Evolutionary conservation across 1,139 yeast species (phyloP), one percentile per base, ranked within the genome.

Genomic region (Magnusiomyces tetraspermus): DNA sequence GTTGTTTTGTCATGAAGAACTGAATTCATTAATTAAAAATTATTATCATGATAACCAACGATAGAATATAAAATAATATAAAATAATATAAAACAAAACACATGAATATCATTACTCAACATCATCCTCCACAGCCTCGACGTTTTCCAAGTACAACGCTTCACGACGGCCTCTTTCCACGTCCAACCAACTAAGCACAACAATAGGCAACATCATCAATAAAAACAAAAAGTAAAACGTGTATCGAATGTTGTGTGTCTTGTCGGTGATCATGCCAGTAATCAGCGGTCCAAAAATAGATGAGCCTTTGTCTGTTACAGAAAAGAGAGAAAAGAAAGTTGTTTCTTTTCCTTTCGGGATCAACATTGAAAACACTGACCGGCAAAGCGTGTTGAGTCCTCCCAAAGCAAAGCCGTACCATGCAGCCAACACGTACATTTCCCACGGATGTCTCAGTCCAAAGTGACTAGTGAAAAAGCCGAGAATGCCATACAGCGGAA

Each of bases 391-490:
- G 23, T 83, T 76, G 21, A 83, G 66, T 0, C 87, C 86, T 24
- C 90, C 90, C 37, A 83, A 64, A 0, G 85, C 78, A 55, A 80
- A 66, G 1, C 90, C 90, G 63, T 83, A 83, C 85, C 87, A 80
- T 0, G 79, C 68, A 0, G 87, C 85, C 28, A 83, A 65, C 0
- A 78, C 45, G 60, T 76, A 83, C 82, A 83, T 81, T 63, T 83
- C 90, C 63, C 71, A 69, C n/a, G 78, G 72, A 55, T 77, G 77
- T 51, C 77, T 77, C 49, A 82, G 69, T 0, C 88, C 88, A 44
- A 82, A 60, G 11, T 62, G 60, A 1, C 69, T 61, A 45, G 69
- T 61, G 58, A 75, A 73, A 60, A 83, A 80, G 0, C 88, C 88
- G 2, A 79, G 55, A 15, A 81, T 70, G 1, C 89, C 89, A 64